phyloP scores from a whole-genome alignment of 2,329 filamentous ascomycete species.

The Aaosphaeria pasadenensis region DNA sequence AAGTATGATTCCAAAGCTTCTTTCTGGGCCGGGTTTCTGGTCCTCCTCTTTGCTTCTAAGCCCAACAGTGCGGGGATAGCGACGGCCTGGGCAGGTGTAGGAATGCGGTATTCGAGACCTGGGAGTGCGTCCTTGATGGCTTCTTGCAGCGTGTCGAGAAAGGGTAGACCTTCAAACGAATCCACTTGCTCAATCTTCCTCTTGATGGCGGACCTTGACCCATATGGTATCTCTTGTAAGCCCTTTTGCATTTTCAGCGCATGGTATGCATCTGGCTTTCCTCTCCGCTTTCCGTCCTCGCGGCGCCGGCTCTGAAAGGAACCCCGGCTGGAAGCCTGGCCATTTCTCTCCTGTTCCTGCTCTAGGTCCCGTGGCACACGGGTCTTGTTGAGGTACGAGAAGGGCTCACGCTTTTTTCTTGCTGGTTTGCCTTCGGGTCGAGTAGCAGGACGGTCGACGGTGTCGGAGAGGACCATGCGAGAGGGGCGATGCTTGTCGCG shows the following conservation, averaged over 20 bases:
- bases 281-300: conserved; percentile 20
- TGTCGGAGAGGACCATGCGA: conserved; percentile 49
- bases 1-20: conserved; percentile 65
- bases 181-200: conserved; percentile 62
- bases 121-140: conserved; percentile 76
- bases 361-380: conserved; percentile 23
- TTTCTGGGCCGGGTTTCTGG: conserved; percentile 20
- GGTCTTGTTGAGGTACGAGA: conserved; percentile 32
- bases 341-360: conserved; percentile 4
- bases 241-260: conserved; percentile 92
- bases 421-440: conserved; percentile 14
- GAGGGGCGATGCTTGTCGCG: conserved; percentile 44
- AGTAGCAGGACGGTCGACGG: conserved; percentile 20
- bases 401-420: conserved; percentile 27
- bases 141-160: conserved; percentile 69
- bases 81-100: conserved; percentile 85
- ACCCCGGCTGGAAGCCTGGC: conserved; percentile 7
- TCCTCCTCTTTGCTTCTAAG: conserved; percentile 42
- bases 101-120: conserved; percentile 70
- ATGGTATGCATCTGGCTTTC: conserved; percentile 59
- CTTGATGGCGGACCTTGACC: conserved; percentile 62
- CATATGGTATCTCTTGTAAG: conserved; percentile 74
- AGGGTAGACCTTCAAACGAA: conserved; percentile 75
- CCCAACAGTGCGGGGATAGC: conserved; percentile 80
- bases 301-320: conserved; percentile 2